phyloP scores from a whole-genome alignment of 202 grass and related monocot genomes.

The Carex arenaria region DNA sequence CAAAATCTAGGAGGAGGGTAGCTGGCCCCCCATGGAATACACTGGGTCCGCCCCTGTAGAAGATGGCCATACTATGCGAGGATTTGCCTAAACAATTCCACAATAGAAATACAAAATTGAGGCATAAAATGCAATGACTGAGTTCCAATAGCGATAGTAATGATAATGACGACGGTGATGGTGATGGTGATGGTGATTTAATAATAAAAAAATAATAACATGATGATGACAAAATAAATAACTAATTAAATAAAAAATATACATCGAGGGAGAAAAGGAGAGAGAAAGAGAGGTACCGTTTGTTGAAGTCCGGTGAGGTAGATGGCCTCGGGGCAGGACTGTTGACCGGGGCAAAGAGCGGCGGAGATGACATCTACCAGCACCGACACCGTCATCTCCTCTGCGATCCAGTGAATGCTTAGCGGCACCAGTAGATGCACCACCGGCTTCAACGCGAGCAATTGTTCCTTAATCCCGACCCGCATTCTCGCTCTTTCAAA shows the following conservation, averaged over 20 bases:
- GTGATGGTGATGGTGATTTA: background rate
- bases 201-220: background rate
- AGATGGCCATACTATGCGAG: background rate
- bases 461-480: conserved; percentile 5
- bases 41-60: too few species aligned
- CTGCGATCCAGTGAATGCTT: conserved; percentile 56
- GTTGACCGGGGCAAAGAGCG: conserved; percentile 47
- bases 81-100: background rate
- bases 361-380: conserved; percentile 64
- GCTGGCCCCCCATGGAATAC: too few species aligned
- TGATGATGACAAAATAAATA: background rate
- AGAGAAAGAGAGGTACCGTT: conserved; percentile 22
- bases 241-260: background rate
- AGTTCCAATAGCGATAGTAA: too few species aligned
- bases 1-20: too few species aligned
- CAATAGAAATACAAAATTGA: background rate
- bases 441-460: conserved; percentile 30
- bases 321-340: conserved; percentile 56
- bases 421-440: conserved; percentile 52
- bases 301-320: conserved; percentile 76
- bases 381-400: conserved; percentile 93
- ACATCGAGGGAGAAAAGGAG: background rate
- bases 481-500: background rate
- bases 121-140: too few species aligned
- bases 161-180: background rate